Conservation (phyloP, 352 stramenopile genomes). For the Globisporangium splendens region DNA sequence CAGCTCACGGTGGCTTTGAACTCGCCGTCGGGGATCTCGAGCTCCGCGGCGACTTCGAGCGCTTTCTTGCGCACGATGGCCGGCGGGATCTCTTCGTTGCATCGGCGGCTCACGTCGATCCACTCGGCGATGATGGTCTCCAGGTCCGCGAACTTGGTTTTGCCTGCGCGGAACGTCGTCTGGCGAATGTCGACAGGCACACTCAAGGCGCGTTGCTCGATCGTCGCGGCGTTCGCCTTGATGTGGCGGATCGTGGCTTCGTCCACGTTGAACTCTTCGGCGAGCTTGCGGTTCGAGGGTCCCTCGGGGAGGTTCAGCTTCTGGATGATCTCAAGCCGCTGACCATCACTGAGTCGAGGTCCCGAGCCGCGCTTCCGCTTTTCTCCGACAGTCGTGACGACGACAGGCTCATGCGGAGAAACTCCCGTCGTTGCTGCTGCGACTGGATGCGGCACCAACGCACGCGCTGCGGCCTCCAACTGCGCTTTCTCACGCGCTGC, state of each 20-base stretch:
- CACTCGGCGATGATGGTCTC: constrained; percentile 12
- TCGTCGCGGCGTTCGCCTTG: constrained; percentile 9
- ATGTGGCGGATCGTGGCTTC: constrained; percentile 16
- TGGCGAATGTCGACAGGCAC: constrained; percentile 10
- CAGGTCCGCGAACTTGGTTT: constrained; percentile 10
- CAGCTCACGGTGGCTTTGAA: constrained; percentile 11
- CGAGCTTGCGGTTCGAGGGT: constrained; percentile 13
- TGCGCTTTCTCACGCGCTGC: not conserved
- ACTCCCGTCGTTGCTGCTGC: not conserved
- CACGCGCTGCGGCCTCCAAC: not conserved
- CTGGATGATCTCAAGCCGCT: constrained; percentile 16
- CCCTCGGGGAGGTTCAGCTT: constrained; percentile 6
- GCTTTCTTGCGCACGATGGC: constrained; percentile 5
- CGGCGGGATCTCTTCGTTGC: constrained; percentile 12
- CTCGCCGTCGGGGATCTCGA: constrained; percentile 7
- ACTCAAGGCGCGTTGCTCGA: constrained; percentile 5
- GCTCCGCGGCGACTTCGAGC: constrained; percentile 5
- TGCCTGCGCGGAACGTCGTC: constrained; percentile 9
- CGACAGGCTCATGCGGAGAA: not conserved
- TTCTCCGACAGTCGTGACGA: not conserved
- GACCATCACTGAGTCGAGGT: constrained; percentile 11
- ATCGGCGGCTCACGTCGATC: constrained; percentile 13
- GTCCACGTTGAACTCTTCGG: constrained; percentile 11
- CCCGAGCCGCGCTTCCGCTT: constrained; percentile 16
- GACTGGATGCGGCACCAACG: not conserved